Evolutionary conservation across 2,329 filamentous ascomycete genomes (phyloP), one percentile per base, ranked within the genome.

Genomic region (Cytospora chrysosperma): DNA sequence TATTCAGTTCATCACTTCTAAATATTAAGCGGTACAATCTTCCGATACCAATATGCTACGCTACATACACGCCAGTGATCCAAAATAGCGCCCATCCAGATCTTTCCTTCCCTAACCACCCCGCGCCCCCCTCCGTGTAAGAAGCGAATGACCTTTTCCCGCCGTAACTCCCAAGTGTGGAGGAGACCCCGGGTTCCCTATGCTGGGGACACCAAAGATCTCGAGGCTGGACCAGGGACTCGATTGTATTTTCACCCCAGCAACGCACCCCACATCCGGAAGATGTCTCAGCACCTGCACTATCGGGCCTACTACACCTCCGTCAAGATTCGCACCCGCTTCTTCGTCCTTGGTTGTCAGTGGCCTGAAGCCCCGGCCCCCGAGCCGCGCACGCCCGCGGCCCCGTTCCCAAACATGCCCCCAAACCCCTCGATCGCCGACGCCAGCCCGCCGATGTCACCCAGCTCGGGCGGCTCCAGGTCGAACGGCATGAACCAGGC

Each of bases 401-500:
- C 56, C 75, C 76, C 43, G 73, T 69, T 73, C 4, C 76, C 76
- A 70, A 85, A 84, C 70, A 85, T 79, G 30, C 72, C 75, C 28
- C 76, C 76, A 67, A 85, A 85, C 12, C 75, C 75, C 65, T 85
- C 84, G 28, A 82, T 40, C 13, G 53, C 74, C 40, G 76, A 76
- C 27, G 73, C 73, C 67, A 82, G 71, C 9, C 74, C 71, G 3
- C 74, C 75, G 30, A 79, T 82, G 60, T 82, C 82, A 8, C 78
- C 77, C 50, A 85, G 75, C 63, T 87, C 85, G 0, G 90, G 87
- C 24, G 92, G 91, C 64, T 95, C 91, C 76, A 96, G 87, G 72
- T 96, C 96, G 76, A 97, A 96, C 1, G 93, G 92, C 80, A 96
- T 88, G 75, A 96, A 96, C 91, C 93, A 98, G 6, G 90, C 91